Percentiles rank a stretch among this genome's conserved stretches.
Evolutionary conservation across 2,329 filamentous ascomycete genomes (phyloP).

Genomic region (Aspergillus hiratsukae): DNA sequence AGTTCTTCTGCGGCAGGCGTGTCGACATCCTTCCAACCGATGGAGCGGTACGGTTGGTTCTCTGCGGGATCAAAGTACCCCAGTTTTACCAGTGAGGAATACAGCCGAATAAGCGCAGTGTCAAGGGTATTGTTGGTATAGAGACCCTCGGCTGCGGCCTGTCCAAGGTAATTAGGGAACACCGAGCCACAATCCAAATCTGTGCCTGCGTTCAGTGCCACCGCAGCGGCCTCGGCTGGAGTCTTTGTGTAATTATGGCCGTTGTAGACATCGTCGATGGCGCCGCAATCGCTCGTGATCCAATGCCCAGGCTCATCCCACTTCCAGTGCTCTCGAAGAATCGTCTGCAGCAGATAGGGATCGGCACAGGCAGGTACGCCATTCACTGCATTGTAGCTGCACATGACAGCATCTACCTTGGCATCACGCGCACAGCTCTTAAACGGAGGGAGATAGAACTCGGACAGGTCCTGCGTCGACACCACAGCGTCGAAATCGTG

Average conservation of each 20-base stretch:
- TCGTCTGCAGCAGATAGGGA: constrained; percentile 54
- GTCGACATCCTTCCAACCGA: constrained; percentile 52
- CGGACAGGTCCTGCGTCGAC: constrained; percentile 54
- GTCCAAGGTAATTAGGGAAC: constrained; percentile 35
- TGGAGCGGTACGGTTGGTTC: constrained; percentile 41
- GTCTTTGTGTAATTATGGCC: constrained; percentile 47
- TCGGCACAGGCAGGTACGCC: constrained; percentile 60
- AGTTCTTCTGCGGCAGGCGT: constrained; percentile 49
- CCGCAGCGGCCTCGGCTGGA: constrained; percentile 41
- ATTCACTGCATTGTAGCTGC: constrained; percentile 58
- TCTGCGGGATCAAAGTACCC: constrained; percentile 46
- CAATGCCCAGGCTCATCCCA: constrained; percentile 58
- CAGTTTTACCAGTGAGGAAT: constrained; percentile 43
- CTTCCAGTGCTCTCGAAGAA: constrained; percentile 61
- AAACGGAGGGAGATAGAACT: constrained; percentile 63
- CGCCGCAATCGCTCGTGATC: constrained; percentile 60
- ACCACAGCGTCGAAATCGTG: constrained; percentile 2
- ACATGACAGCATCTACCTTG: constrained; percentile 55
- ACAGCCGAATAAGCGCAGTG: constrained; percentile 40
- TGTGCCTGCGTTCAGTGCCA: constrained; percentile 45
- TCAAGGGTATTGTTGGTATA: constrained; percentile 42
- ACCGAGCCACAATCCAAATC: constrained; percentile 48
- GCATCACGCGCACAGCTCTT: constrained; percentile 58
- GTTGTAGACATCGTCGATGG: constrained; percentile 52
- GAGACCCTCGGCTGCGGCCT: constrained; percentile 37